Evolutionary conservation across 441 rosid genomes (phyloP).

Genomic region (Brassica hybrid): DNA sequence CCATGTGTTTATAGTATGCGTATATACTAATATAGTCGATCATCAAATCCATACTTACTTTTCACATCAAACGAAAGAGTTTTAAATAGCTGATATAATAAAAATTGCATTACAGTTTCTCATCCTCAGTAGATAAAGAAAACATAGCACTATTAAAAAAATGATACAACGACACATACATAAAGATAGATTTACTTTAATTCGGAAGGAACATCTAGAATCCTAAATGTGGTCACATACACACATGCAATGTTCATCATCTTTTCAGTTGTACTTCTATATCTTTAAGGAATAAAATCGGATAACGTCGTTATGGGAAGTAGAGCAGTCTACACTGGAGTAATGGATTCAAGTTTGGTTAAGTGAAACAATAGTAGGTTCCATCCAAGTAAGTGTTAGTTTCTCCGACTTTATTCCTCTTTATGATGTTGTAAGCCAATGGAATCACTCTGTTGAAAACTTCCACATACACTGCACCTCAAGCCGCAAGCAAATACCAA

Average conservation of each 20-base stretch:
- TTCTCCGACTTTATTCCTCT: conserved; percentile 87
- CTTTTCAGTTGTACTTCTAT: conserved; percentile 51
- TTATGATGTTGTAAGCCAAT: conserved; percentile 80
- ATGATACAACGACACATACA: not conserved
- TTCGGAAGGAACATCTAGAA: conserved; percentile 14
- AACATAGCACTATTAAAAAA: not conserved
- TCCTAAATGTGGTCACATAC: too few species aligned
- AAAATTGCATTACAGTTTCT: conserved; percentile 2
- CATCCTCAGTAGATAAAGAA: conserved; percentile 12
- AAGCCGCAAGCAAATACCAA: conserved; percentile 86
- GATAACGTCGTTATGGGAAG: conserved; percentile 68
- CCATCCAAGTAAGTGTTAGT: conserved; percentile 90
- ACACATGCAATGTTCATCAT: too few species aligned
- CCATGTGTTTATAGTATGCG: too few species aligned
- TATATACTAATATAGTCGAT: too few species aligned
- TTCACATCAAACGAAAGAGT: too few species aligned
- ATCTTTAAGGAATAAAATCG: conserved; percentile 72
- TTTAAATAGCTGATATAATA: too few species aligned
- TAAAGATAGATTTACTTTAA: conserved; percentile 11
- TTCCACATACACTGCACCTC: conserved; percentile 94
- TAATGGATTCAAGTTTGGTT: conserved; percentile 79
- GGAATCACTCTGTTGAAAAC: conserved; percentile 91
- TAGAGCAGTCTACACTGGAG: conserved; percentile 50
- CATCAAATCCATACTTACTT: too few species aligned
- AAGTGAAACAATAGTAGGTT: conserved; percentile 86